Conservation (phyloP, 495 filamentous ascomycete genomes). For the Penicillium argentinense region DNA sequence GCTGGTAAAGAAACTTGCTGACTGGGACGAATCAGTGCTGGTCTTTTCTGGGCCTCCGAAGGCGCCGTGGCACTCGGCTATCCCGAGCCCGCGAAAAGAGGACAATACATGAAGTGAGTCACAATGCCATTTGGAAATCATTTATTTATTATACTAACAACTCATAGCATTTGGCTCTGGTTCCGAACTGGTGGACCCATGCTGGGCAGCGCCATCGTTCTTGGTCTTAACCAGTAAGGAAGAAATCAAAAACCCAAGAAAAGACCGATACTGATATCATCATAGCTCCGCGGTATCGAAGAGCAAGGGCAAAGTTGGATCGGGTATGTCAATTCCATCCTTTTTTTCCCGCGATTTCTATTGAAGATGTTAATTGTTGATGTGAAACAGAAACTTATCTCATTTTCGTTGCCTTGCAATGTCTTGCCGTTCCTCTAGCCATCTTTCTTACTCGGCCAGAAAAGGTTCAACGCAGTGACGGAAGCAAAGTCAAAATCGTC, state of each 20-base stretch:
- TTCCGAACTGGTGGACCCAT: slow-evolving; percentile 59
- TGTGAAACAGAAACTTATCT: slow-evolving; percentile 45
- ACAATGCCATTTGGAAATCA: not conserved
- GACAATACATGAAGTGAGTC: slow-evolving; percentile 49
- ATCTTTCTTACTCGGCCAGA: slow-evolving; percentile 53
- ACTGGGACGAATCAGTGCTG: slow-evolving; percentile 36
- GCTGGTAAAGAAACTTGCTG: not conserved
- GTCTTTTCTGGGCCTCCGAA: slow-evolving; percentile 65
- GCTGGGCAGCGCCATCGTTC: slow-evolving; percentile 60
- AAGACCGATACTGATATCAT: slow-evolving; percentile 23
- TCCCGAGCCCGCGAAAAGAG: slow-evolving; percentile 59
- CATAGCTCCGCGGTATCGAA: slow-evolving; percentile 16
- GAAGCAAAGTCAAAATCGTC: slow-evolving; percentile 49
- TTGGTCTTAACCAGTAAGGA: slow-evolving; percentile 54
- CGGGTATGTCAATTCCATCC: slow-evolving; percentile 13
- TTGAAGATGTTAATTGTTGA: not conserved
- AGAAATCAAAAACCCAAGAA: not conserved
- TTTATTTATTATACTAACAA: not conserved
- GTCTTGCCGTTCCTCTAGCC: slow-evolving; percentile 51
- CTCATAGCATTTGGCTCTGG: slow-evolving; percentile 55
- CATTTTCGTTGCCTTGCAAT: slow-evolving; percentile 61
- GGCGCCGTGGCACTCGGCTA: slow-evolving; percentile 64
- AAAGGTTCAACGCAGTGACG: slow-evolving; percentile 56
- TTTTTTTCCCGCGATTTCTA: not conserved
- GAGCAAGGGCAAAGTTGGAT: slow-evolving; percentile 29